Conservation (phyloP, 1,139 yeast species). For the Suhomyces bolitotheri region DNA sequence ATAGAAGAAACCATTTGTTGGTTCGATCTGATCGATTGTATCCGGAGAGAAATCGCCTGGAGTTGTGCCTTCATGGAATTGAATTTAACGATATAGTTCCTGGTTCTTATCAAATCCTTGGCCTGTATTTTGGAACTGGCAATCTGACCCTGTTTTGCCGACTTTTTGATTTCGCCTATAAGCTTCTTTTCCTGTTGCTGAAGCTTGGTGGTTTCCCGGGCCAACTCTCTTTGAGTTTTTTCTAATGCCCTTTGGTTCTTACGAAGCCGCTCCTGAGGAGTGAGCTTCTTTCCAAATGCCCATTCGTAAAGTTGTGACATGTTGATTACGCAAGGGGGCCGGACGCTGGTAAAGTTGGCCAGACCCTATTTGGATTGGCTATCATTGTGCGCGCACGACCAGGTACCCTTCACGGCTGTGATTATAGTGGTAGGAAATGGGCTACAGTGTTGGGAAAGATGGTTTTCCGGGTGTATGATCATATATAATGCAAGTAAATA, state of each 20-base stretch:
- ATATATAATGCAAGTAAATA: too few species aligned
- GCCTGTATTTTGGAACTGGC: slow-evolving; percentile 94
- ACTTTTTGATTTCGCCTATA: slow-evolving; percentile 79
- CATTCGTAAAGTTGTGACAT: slow-evolving; percentile 65
- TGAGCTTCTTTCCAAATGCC: slow-evolving; percentile 91
- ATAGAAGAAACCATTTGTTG: slow-evolving; percentile 95
- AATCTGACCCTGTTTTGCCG: slow-evolving; percentile 87
- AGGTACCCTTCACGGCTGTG: too few species aligned
- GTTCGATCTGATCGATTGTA: slow-evolving; percentile 87
- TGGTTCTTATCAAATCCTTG: slow-evolving; percentile 87
- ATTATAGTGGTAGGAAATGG: not conserved
- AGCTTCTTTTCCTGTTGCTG: slow-evolving; percentile 91
- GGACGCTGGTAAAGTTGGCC: too few species aligned
- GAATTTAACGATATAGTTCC: slow-evolving; percentile 79
- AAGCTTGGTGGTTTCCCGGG: slow-evolving; percentile 79
- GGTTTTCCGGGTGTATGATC: too few species aligned
- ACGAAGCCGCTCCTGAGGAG: slow-evolving; percentile 93
- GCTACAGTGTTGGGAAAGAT: too few species aligned
- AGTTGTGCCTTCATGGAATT: slow-evolving; percentile 92
- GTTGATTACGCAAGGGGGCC: slow-evolving; percentile 1
- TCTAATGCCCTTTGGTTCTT: slow-evolving; percentile 95
- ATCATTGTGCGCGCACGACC: slow-evolving; percentile 9
- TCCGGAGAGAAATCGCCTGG: slow-evolving; percentile 88
- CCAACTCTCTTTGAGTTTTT: slow-evolving; percentile 88
- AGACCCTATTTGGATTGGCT: too few species aligned